Evolutionary conservation across 164 flowering plant species (phyloP).

Genomic region (Aristolochia fimbriata): DNA sequence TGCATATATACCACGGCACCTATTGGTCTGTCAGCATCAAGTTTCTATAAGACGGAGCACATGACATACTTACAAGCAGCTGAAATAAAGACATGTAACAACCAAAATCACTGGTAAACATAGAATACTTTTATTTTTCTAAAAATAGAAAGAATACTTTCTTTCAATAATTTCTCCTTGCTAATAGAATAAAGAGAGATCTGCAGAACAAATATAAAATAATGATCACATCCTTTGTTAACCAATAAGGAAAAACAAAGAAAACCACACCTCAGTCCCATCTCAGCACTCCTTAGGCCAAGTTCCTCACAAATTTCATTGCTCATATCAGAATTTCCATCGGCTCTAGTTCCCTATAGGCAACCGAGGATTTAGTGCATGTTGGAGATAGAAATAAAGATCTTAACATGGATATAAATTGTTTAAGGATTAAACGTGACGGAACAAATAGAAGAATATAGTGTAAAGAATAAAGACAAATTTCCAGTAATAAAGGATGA

Average conservation of each 20-base stretch:
- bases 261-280: conserved; percentile 56
- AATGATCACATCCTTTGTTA: neutral
- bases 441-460: no score
- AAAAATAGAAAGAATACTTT: neutral
- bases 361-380: neutral
- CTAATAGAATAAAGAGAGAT: neutral
- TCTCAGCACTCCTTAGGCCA: conserved; percentile 63
- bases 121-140: no score
- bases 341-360: conserved; percentile 68
- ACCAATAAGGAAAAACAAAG: neutral
- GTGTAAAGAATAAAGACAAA: neutral
- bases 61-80: neutral
- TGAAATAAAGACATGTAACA: neutral
- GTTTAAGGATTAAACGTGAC: no score
- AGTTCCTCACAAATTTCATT: conserved; percentile 78
- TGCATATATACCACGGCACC: conserved; percentile 91
- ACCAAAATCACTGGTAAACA: neutral
- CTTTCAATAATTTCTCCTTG: neutral
- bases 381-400: neutral
- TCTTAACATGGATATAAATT: no score
- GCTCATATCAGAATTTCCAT: conserved; percentile 50
- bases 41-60: neutral
- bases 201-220: neutral
- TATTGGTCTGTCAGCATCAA: conserved; percentile 58
- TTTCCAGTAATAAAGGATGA: neutral